Percentiles rank a stretch among this genome's conserved stretches.
Conservation (phyloP, 1,139 yeast species). For the Zygosaccharomyces sapae region DNA sequence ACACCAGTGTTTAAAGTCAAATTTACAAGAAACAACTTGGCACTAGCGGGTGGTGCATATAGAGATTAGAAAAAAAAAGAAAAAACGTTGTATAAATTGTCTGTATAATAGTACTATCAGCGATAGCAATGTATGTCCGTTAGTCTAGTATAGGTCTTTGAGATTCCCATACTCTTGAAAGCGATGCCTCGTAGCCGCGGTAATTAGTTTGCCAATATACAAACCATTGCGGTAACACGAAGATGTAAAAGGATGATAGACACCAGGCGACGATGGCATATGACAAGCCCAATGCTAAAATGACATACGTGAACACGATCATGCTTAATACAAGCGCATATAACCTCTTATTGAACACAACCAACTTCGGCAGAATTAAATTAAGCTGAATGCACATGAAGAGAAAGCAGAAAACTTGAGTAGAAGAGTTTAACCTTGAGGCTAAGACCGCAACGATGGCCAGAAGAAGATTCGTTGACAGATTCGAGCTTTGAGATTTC, state of each 20-base stretch:
- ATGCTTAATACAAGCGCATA: slow-evolving; percentile 20
- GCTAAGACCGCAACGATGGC: slow-evolving; percentile 89
- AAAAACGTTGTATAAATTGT: background rate
- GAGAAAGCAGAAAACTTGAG: slow-evolving; percentile 72
- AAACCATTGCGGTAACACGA: slow-evolving; percentile 30
- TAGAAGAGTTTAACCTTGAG: slow-evolving; percentile 68
- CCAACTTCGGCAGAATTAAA: slow-evolving; percentile 30
- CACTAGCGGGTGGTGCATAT: slow-evolving; percentile 90
- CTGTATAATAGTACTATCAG: background rate
- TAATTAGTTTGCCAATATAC: slow-evolving; percentile 33
- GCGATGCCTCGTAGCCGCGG: slow-evolving; percentile 27
- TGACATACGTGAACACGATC: slow-evolving; percentile 28
- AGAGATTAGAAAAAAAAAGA: slow-evolving; percentile 35
- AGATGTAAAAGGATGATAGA: slow-evolving; percentile 21
- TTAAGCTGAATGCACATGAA: slow-evolving; percentile 33
- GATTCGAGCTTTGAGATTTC: slow-evolving; percentile 43
- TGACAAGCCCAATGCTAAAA: slow-evolving; percentile 23
- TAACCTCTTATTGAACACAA: slow-evolving; percentile 16
- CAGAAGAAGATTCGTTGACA: slow-evolving; percentile 77
- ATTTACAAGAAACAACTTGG: slow-evolving; percentile 84
- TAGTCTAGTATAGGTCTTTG: slow-evolving; percentile 30
- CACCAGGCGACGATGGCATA: slow-evolving; percentile 22
- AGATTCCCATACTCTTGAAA: slow-evolving; percentile 34
- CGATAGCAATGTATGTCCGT: slow-evolving; percentile 6
- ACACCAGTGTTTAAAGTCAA: slow-evolving; percentile 93